A percentile compares a stretch with the other conserved stretches of the same genome.
Evolutionary conservation across 192 early-diverging fungal species (phyloP).

Genomic region (Coemansia sp.): DNA sequence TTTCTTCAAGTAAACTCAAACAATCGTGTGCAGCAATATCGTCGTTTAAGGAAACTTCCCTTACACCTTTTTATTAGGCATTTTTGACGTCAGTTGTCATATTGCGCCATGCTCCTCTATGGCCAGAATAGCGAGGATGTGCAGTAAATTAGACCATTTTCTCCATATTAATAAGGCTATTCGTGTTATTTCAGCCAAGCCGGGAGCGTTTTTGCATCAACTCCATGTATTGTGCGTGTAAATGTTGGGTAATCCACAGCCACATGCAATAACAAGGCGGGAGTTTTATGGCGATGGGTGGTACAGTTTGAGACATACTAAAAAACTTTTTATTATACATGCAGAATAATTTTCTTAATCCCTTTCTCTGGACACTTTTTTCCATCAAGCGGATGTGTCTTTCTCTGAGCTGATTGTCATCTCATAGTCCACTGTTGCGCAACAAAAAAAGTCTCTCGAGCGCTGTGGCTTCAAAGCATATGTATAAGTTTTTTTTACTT

Average conservation of each 20-base stretch:
- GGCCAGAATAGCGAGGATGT: neutral
- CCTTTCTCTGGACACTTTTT: neutral
- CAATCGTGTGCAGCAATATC: slow-evolving; percentile 5
- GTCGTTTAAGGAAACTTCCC: neutral
- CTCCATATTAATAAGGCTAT: neutral
- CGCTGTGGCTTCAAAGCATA: neutral
- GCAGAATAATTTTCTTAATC: neutral
- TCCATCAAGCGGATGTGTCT: neutral
- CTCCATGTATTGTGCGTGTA: neutral
- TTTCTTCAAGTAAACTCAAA: neutral
- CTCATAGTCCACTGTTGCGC: neutral
- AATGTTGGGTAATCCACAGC: neutral
- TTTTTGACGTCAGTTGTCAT: neutral
- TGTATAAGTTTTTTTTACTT: neutral
- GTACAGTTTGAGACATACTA: neutral
- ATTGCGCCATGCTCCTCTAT: neutral
- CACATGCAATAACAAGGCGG: neutral
- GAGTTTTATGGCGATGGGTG: neutral
- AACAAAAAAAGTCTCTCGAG: neutral
- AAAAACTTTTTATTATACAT: neutral
- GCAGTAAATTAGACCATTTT: neutral
- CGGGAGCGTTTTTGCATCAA: neutral
- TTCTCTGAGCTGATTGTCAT: too few relatives aligned
- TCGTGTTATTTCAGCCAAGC: too few relatives aligned
- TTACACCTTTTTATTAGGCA: neutral